phyloP scores from a whole-genome alignment of 78 protist genomes.

The Dictyostelium brefeldianum region DNA sequence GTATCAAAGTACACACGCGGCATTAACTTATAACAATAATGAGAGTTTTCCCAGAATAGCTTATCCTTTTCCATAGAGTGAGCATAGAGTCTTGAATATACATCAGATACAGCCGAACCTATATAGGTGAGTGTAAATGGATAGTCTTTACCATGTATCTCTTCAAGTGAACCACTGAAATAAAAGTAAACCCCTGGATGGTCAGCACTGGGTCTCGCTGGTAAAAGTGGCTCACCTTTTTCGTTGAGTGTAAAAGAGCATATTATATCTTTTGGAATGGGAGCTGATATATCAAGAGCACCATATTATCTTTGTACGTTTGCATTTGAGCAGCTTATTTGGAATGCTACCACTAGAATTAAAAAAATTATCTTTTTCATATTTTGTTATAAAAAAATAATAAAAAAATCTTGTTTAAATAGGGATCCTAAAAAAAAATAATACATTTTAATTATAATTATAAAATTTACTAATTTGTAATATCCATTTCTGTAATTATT shows the following conservation, averaged over 20 bases:
- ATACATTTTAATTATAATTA: too few relatives aligned
- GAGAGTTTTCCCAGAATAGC: neutral
- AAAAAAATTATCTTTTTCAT: too few relatives aligned
- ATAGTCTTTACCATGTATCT: neutral
- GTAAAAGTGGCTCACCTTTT: neutral
- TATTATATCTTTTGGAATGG: neutral
- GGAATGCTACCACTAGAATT: too few relatives aligned
- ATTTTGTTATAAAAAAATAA: too few relatives aligned
- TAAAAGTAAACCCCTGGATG: neutral
- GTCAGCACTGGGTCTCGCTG: neutral
- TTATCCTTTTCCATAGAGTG: neutral
- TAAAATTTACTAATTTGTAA: too few relatives aligned
- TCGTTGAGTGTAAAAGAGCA: neutral
- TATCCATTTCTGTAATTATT: too few relatives aligned
- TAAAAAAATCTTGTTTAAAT: too few relatives aligned
- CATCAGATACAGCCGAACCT: neutral
- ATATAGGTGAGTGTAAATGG: neutral
- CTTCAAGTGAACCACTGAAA: neutral
- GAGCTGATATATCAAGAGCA: neutral
- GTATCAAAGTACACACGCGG: neutral
- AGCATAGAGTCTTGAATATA: neutral
- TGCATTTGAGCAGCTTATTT: too few relatives aligned
- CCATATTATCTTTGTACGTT: conserved; percentile 12
- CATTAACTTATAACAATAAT: neutral
- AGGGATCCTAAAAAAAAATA: too few relatives aligned